Evolutionary conservation across 2,329 filamentous ascomycete species (phyloP).

Genomic region (Chaetomium globosum): DNA sequence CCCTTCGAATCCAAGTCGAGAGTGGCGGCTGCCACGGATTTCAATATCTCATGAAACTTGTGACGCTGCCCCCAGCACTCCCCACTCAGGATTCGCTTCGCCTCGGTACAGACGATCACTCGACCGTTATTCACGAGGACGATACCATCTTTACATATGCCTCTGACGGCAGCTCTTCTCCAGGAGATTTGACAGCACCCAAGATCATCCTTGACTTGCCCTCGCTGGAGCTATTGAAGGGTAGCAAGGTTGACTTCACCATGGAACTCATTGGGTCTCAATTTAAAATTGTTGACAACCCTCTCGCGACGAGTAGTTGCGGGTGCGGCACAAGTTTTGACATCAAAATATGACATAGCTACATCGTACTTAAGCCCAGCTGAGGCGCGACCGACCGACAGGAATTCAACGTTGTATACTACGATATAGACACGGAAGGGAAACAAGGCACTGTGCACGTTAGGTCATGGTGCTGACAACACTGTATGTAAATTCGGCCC

Average conservation of each 20-base stretch:
- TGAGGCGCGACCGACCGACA: not conserved
- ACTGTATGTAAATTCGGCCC: conserved; percentile 33
- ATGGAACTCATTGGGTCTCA: conserved; percentile 87
- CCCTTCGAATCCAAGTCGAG: conserved; percentile 89
- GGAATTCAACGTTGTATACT: conserved; percentile 6
- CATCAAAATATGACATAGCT: conserved; percentile 65
- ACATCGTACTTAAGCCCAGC: too few species aligned
- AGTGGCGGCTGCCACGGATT: conserved; percentile 97
- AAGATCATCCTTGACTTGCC: conserved; percentile 87
- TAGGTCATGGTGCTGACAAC: conserved; percentile 29
- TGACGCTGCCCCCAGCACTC: conserved; percentile 56
- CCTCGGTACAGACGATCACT: conserved; percentile 38
- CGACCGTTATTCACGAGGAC: conserved; percentile 62
- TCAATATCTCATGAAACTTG: conserved; percentile 91
- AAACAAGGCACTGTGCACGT: not conserved
- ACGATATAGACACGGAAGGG: not conserved
- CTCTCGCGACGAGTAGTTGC: conserved; percentile 87
- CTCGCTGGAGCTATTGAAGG: conserved; percentile 84
- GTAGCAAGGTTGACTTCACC: conserved; percentile 94
- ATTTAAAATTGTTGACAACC: conserved; percentile 96
- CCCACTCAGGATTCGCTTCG: conserved; percentile 30
- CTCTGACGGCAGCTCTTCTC: conserved; percentile 48
- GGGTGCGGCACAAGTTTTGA: conserved; percentile 98
- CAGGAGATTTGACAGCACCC: conserved; percentile 49
- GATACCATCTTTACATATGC: conserved; percentile 84